Conservation (phyloP, 169 alveolate genomes). For the Cryptosporidium ubiquitum region DNA sequence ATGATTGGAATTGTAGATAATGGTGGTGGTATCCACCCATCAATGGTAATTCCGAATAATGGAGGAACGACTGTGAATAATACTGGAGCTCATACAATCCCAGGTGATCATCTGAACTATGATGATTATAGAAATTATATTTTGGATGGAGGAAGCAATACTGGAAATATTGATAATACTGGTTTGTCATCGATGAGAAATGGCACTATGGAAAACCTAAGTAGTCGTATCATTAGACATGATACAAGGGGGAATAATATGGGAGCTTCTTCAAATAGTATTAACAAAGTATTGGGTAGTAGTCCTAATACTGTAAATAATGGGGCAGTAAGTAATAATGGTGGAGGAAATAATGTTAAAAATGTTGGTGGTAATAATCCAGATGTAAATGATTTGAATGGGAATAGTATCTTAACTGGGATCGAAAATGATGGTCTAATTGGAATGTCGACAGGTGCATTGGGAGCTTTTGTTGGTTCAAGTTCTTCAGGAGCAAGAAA, state of each 20-base stretch:
- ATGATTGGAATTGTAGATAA: conserved; percentile 20
- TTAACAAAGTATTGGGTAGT: conserved; percentile 22
- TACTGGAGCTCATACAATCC: conserved; percentile 3
- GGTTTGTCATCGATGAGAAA: not conserved
- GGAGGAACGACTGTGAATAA: not conserved
- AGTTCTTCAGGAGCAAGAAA: conserved; percentile 12
- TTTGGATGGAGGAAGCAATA: conserved; percentile 12
- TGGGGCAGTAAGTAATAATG: not conserved
- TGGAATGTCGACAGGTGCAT: conserved; percentile 61
- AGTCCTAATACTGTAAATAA: conserved; percentile 7
- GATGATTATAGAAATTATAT: conserved; percentile 73
- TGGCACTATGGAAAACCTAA: not conserved
- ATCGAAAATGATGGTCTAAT: conserved; percentile 45
- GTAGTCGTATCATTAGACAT: conserved; percentile 15
- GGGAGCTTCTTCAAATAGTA: conserved; percentile 4
- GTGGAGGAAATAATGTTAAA: not conserved
- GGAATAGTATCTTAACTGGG: not conserved
- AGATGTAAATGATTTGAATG: not conserved
- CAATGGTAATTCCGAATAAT: not conserved
- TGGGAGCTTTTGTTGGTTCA: conserved; percentile 68
- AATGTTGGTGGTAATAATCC: not conserved
- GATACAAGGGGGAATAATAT: conserved; percentile 11
- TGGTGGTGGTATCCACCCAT: conserved; percentile 38
- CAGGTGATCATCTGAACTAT: conserved; percentile 47
- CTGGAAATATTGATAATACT: not conserved